A percentile compares a stretch with the other conserved stretches of the same genome.
Conservation (phyloP, 2,329 filamentous ascomycete genomes). For the Aspergillus fructus region DNA sequence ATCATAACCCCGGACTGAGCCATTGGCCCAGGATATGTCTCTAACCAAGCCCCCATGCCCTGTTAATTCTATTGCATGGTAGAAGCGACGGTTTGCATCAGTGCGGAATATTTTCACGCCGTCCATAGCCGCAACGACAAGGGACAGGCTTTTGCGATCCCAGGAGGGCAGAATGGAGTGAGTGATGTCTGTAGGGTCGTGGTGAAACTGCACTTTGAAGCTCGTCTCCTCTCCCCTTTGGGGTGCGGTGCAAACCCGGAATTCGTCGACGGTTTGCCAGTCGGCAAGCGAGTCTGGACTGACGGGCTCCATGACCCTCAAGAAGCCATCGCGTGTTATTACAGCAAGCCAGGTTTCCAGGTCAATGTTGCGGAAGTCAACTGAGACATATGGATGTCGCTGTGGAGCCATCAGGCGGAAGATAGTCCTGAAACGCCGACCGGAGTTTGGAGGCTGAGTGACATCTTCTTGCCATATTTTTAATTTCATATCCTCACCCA, state of each 20-base stretch:
- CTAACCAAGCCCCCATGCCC: constrained; percentile 76
- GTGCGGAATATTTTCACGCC: constrained; percentile 81
- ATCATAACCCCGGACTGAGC: constrained; percentile 86
- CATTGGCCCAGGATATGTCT: constrained; percentile 89
- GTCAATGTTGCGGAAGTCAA: constrained; percentile 83
- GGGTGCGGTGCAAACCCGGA: constrained; percentile 69
- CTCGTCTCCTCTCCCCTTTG: constrained; percentile 79
- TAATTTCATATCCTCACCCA: constrained; percentile 86
- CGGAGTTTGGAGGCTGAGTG: constrained; percentile 69
- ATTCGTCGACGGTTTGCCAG: constrained; percentile 73
- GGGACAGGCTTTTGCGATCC: constrained; percentile 70
- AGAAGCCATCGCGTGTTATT: constrained; percentile 75
- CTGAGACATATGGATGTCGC: constrained; percentile 68
- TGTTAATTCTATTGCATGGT: constrained; percentile 73
- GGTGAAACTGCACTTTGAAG: constrained; percentile 85
- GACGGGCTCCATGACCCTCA: constrained; percentile 81
- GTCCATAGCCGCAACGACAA: constrained; percentile 86
- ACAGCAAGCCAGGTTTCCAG: constrained; percentile 82
- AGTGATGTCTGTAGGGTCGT: constrained; percentile 71
- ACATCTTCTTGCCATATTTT: constrained; percentile 92
- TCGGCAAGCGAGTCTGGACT: constrained; percentile 77
- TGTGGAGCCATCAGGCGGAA: constrained; percentile 64
- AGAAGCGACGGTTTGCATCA: constrained; percentile 72
- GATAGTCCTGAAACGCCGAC: constrained; percentile 76
- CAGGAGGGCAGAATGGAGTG: constrained; percentile 79